Base-by-base conservation (phyloP, 805 yeast species). In the Kluyveromyces aestuarii region DNA sequence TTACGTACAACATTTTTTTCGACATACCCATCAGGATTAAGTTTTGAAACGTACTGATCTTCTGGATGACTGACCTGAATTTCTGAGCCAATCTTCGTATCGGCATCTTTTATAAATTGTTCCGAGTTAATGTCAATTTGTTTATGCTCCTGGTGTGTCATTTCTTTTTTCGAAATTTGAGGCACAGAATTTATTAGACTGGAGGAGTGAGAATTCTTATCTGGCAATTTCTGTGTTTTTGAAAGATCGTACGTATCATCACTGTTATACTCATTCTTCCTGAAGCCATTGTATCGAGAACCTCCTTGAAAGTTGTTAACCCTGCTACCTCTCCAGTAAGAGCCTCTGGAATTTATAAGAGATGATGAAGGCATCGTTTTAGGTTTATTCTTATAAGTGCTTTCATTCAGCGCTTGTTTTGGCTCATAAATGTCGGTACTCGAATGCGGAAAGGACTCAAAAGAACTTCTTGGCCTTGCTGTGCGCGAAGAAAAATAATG, bases 121-220 rank as follows among this genome's bases (percentile, higher is more conserved):
- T 48, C 50, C 25, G n/a, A 27, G 16, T 38, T 25, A 16, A 48
- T 14, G 33, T 48, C 46, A 25, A 51, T 47, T 27, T 54, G 49
- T 39, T 51, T 53, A 41, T 56, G 57, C 17, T 50, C 58, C 3
- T 37, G 18, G 14, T 52, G 48, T 11, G 47, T 54, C 33, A 50
- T 48, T 13, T 50, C 47, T 42, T 56, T 54, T 38, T 58, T 56
- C 13, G 61, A 56, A 6, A 60, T 58, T 37, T 55, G 60, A 19
- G 59, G 52, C 7, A 60, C 65, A 8, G 67, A 62, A 46, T 57
- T 59, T n/a, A 62, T 61, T 40, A 62, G 46, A 48, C 66, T 61
- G 8, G 66, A 55, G 1, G 62, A 61, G 14, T 59, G 41, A 8
- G 63, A 58, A 48, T 53, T 55, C 8, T 10, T n/a, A 16, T 27